Evolutionary conservation across 2,329 filamentous ascomycete genomes (phyloP).

Genomic region (Kalmusia sp.): DNA sequence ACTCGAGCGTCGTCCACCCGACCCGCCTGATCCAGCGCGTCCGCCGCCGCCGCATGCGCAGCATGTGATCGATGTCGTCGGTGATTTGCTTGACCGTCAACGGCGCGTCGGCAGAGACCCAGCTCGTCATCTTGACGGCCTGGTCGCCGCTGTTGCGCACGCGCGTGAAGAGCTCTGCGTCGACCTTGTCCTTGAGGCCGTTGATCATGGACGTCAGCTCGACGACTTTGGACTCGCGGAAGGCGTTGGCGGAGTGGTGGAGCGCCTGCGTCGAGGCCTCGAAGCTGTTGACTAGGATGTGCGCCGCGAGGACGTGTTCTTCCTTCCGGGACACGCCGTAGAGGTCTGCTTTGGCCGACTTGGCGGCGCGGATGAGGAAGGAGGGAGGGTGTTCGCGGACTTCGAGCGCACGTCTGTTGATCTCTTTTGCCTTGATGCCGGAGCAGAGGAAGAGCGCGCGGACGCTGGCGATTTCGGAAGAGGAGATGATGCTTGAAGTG

Average conservation of each 20-base stretch:
- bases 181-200: slow-evolving; percentile 54
- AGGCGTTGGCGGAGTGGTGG: slow-evolving; percentile 58
- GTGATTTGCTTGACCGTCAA: slow-evolving; percentile 81
- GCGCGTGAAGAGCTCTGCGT: slow-evolving; percentile 61
- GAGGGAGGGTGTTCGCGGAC: slow-evolving; percentile 35
- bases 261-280: slow-evolving; percentile 54
- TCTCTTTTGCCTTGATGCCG: slow-evolving; percentile 88
- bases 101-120: slow-evolving; percentile 78
- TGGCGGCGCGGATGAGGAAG: slow-evolving; percentile 48
- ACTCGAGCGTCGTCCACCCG: slow-evolving; percentile 85
- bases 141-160: slow-evolving; percentile 76
- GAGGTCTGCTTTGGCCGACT: slow-evolving; percentile 52
- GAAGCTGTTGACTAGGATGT: slow-evolving; percentile 57
- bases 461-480: slow-evolving; percentile 81
- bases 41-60: slow-evolving; percentile 75
- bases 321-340: slow-evolving; percentile 58
- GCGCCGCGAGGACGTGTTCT: slow-evolving; percentile 62
- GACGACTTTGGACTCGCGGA: slow-evolving; percentile 56
- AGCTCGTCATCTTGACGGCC: slow-evolving; percentile 78
- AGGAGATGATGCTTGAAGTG: slow-evolving; percentile 37
- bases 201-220: slow-evolving; percentile 53
- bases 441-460: slow-evolving; percentile 79
- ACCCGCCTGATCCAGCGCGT: slow-evolving; percentile 77
- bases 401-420: slow-evolving; percentile 69
- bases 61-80: slow-evolving; percentile 73